Conservation (phyloP, 805 yeast species). For the Wickerhamiella bombiphila region DNA sequence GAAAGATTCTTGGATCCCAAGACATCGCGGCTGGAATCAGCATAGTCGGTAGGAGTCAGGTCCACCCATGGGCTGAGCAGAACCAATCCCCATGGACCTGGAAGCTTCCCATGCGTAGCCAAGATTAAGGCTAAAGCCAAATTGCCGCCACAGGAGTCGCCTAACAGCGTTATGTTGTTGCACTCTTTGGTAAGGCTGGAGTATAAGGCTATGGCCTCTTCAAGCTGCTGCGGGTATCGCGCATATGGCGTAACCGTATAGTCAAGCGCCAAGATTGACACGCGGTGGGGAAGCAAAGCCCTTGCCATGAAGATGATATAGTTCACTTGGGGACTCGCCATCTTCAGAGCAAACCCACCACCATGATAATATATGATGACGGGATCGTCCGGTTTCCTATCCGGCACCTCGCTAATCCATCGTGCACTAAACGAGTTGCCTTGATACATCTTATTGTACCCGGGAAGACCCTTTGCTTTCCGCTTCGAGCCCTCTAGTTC, state of each 20-base stretch:
- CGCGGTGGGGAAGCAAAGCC: constrained; percentile 9
- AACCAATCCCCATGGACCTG: constrained; percentile 3
- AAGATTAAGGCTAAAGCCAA: constrained; percentile 13
- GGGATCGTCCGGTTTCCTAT: constrained; percentile 17
- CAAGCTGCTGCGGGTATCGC: constrained; percentile 19
- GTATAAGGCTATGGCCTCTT: constrained; percentile 16
- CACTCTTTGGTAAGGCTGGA: constrained; percentile 13
- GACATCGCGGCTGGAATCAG: constrained; percentile 4
- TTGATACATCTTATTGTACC: constrained; percentile 14
- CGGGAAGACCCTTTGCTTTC: constrained; percentile 4
- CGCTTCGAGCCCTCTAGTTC: constrained; percentile 6
- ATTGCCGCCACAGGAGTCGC: constrained; percentile 26
- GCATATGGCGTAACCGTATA: constrained; percentile 20
- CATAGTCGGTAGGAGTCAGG: constrained; percentile 3
- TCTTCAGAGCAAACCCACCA: constrained; percentile 17
- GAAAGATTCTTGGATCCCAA: constrained; percentile 10
- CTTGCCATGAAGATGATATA: constrained; percentile 10
- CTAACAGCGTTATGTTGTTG: constrained; percentile 17
- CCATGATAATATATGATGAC: constrained; percentile 20
- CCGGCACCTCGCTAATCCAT: constrained; percentile 17
- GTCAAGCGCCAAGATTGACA: constrained; percentile 19
- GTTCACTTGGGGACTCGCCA: constrained; percentile 12
- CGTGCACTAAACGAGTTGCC: constrained; percentile 14
- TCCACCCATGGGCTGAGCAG: constrained; percentile 15
- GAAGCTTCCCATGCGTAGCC: constrained; percentile 5